Evolutionary conservation across 129 eudicot genomes (phyloP), one percentile per base, ranked within the genome.

Genomic region (Scalesia atractyloides): DNA sequence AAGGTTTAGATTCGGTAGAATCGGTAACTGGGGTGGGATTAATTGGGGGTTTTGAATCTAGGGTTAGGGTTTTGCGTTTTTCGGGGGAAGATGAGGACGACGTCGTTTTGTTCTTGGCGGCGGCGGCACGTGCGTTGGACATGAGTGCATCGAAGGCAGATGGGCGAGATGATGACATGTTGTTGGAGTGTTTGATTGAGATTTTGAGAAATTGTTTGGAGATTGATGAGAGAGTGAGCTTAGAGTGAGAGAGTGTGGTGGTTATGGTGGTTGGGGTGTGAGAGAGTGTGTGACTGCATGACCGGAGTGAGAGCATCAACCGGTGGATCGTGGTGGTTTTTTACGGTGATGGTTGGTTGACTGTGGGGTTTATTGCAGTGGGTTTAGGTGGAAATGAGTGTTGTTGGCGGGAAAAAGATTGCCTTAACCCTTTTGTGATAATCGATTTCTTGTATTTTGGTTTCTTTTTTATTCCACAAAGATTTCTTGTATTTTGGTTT

Each of bases 91-190:
- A 34, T 0, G 83, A 64, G 68, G 77, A 69, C 24, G 84, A 41
- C 9, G 64, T 72, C 46, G 86, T 52, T 30, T 73, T 70, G 58
- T 80, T 80, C 70, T 79, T 85, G 33, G 81, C 72, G 24, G 85
- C 84, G 1, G 85, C 87, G 2, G 82, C 84, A 13, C 85, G 81
- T 4, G 98, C 89, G 46, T 83, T 81, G 67, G 97, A 80, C 95
- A 89, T 89, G 82, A 93, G 86, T 20, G 88, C 82, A 26, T 87
- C 96, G 78, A 93, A 93, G 47, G 96, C 98, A 0, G 95, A 83
- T 43, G 85, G 95, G 13, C 80, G 90, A 66, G 91, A 73, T 47
- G 85, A 70, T 0, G 97, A 85, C 90, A 85, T 84, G 22, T 60
- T 60, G 65, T 63, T 47, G 63, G 83, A 30, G 15, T 63, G 18